Conservation (phyloP, 257 asterid species). For the Rauvolfia tetraphylla region DNA sequence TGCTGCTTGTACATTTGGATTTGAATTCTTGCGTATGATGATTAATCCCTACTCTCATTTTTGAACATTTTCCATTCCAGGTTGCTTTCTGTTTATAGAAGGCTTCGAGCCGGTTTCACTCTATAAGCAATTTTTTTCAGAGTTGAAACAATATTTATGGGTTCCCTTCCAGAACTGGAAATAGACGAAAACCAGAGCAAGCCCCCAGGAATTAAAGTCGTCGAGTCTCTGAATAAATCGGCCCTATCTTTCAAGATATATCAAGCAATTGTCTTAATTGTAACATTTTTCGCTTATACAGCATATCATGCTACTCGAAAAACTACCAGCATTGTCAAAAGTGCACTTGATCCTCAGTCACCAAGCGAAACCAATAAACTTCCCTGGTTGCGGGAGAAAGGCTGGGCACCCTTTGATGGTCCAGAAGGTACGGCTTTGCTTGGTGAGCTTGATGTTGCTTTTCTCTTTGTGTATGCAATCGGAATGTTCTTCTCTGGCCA, state of each 20-base stretch:
- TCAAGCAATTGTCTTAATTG: conserved; percentile 69
- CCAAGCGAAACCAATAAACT: conserved; percentile 28
- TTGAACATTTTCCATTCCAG: conserved; percentile 26
- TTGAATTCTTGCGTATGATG: not conserved
- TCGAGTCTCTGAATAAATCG: conserved; percentile 54
- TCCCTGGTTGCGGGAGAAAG: conserved; percentile 47
- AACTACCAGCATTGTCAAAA: conserved; percentile 88
- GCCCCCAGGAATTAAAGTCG: conserved; percentile 61
- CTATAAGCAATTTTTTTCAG: not conserved
- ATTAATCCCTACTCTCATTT: conserved; percentile 5
- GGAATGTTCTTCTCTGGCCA: conserved; percentile 97
- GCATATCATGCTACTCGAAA: conserved; percentile 86
- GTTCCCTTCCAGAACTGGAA: conserved; percentile 39
- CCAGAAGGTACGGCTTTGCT: conserved; percentile 72
- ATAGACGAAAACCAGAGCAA: conserved; percentile 33
- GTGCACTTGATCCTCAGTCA: conserved; percentile 91
- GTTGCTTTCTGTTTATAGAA: conserved; percentile 18
- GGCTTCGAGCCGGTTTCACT: not conserved
- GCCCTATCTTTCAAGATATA: conserved; percentile 67
- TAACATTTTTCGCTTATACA: conserved; percentile 81
- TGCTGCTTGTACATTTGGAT: not conserved
- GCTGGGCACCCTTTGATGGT: conserved; percentile 90
- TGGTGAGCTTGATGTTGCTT: conserved; percentile 90
- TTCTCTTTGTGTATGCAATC: conserved; percentile 74
- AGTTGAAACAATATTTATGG: conserved; percentile 35